Evolutionary conservation across 2,329 filamentous ascomycete species (phyloP).

Genomic region (Aaosphaeria arxii): DNA sequence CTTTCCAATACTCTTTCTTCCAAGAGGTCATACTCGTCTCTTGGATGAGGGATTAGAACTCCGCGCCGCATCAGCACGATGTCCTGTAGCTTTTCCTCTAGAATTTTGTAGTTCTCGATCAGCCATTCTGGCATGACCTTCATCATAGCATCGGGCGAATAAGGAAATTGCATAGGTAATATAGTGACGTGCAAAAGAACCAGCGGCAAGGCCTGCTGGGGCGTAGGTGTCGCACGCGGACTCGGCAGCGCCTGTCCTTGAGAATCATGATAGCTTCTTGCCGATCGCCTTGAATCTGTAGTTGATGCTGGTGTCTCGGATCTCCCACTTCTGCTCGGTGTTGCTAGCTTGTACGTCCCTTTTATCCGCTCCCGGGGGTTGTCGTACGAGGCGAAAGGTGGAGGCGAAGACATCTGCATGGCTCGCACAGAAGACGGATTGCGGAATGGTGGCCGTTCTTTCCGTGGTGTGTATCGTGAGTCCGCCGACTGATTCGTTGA

Average conservation of each 20-base stretch:
- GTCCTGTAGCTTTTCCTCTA: conserved; percentile 69
- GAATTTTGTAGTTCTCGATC: conserved; percentile 60
- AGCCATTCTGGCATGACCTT: conserved; percentile 51
- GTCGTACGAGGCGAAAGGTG: conserved; percentile 26
- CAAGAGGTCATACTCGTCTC: conserved; percentile 75
- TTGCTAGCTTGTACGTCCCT: conserved; percentile 29
- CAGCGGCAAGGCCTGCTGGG: conserved; percentile 58
- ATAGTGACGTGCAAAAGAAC: conserved; percentile 77
- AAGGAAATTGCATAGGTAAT: conserved; percentile 66
- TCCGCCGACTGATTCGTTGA: conserved; percentile 22
- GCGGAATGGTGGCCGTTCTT: conserved; percentile 63
- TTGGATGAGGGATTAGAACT: conserved; percentile 72
- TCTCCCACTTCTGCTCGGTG: conserved; percentile 27
- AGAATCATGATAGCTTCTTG: conserved; percentile 34
- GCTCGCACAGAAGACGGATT: conserved; percentile 68
- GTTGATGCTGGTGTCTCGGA: conserved; percentile 23
- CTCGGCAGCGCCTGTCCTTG: conserved; percentile 29
- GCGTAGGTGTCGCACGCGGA: conserved; percentile 24
- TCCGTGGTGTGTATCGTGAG: conserved; percentile 54
- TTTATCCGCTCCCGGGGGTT: conserved; percentile 28
- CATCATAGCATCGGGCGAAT: conserved; percentile 48
- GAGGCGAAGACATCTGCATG: conserved; percentile 67
- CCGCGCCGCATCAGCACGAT: conserved; percentile 68
- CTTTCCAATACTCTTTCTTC: conserved; percentile 76
- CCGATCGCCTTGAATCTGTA: conserved; percentile 22